A percentile compares a stretch with the other conserved stretches of the same genome.
These are phyloP conservation scores for Penicillium sclerotiorum DNA, from an alignment of 2,329 filamentous ascomycete genomes.

Conservation along the genomic window DNA sequence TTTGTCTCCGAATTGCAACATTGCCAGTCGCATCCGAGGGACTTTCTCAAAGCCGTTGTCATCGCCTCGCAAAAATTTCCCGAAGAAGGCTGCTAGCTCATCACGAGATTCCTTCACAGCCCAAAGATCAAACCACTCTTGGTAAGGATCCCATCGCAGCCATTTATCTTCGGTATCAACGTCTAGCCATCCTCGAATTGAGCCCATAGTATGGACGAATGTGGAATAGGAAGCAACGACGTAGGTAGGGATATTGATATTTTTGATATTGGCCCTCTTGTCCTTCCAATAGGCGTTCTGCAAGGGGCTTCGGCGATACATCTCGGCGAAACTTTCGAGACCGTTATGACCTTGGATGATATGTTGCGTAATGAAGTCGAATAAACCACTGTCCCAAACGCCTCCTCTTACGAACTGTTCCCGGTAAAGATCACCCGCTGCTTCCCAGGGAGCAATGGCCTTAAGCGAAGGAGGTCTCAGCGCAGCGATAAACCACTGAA, in stretches of 20 bases:
- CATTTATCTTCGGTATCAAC: not conserved
- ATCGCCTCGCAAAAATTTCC: slow-evolving; percentile 1
- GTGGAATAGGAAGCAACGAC: not conserved
- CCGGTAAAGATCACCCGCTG: slow-evolving; percentile 3
- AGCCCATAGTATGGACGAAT: not conserved
- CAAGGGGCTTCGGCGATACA: not conserved
- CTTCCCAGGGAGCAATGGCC: slow-evolving; percentile 10
- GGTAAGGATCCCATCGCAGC: slow-evolving; percentile 1
- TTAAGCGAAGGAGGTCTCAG: slow-evolving; percentile 4
- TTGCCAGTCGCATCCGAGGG: slow-evolving; percentile 2
- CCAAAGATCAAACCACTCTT: slow-evolving; percentile 12
- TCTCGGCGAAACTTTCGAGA: not conserved
- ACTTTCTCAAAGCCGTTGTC: slow-evolving; percentile 8
- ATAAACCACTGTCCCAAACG: not conserved
- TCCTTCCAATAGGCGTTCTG: not conserved
- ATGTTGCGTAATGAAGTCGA: not conserved
- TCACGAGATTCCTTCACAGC: not conserved
- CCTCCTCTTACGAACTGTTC: slow-evolving; percentile 8
- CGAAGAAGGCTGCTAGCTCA: slow-evolving; percentile 10
- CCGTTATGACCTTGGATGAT: not conserved
- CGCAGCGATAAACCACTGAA: not conserved
- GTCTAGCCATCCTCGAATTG: not conserved
- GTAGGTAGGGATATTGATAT: not conserved
- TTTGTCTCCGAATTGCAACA: not conserved
- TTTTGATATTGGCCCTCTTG: not conserved